Evolutionary conservation across 352 stramenopile genomes (phyloP).

Genomic region (Phytopythium montanum): DNA sequence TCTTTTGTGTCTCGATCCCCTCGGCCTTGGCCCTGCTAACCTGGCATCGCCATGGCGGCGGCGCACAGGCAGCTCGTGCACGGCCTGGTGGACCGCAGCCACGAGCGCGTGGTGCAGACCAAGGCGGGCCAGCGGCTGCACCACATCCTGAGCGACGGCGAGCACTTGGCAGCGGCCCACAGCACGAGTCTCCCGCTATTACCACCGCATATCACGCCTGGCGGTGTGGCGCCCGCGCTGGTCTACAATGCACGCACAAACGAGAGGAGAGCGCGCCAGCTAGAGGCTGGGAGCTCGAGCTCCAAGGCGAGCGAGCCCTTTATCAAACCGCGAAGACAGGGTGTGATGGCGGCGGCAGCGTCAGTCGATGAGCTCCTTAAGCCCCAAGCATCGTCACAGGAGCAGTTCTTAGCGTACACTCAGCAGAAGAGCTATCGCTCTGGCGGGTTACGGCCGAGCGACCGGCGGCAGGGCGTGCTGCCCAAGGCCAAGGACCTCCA

Average conservation of each 20-base stretch:
- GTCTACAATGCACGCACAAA: slow-evolving; percentile 2
- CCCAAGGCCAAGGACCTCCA: slow-evolving; percentile 24
- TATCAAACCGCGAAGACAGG: background rate
- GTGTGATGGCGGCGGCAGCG: background rate
- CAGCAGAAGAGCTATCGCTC: slow-evolving; percentile 34
- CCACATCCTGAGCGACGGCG: slow-evolving; percentile 23
- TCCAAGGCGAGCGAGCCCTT: background rate
- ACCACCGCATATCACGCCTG: background rate
- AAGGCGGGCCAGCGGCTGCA: slow-evolving; percentile 44
- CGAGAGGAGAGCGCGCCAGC: background rate
- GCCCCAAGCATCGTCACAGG: slow-evolving; percentile 14
- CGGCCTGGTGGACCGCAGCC: slow-evolving; percentile 56
- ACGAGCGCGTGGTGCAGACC: slow-evolving; percentile 50
- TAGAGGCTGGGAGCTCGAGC: background rate
- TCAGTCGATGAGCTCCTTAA: background rate
- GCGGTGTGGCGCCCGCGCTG: background rate
- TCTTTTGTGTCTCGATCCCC: too few relatives aligned
- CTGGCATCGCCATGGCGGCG: slow-evolving; percentile 6
- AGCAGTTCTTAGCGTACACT: slow-evolving; percentile 48
- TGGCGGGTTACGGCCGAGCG: slow-evolving; percentile 30
- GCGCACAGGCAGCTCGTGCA: slow-evolving; percentile 49
- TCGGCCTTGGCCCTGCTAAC: too few relatives aligned
- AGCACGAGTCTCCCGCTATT: background rate
- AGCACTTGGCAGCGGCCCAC: background rate
- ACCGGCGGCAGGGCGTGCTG: slow-evolving; percentile 38